Base-by-base conservation (phyloP, 2,329 filamentous ascomycete genomes). In the Aspergillus terreus region DNA sequence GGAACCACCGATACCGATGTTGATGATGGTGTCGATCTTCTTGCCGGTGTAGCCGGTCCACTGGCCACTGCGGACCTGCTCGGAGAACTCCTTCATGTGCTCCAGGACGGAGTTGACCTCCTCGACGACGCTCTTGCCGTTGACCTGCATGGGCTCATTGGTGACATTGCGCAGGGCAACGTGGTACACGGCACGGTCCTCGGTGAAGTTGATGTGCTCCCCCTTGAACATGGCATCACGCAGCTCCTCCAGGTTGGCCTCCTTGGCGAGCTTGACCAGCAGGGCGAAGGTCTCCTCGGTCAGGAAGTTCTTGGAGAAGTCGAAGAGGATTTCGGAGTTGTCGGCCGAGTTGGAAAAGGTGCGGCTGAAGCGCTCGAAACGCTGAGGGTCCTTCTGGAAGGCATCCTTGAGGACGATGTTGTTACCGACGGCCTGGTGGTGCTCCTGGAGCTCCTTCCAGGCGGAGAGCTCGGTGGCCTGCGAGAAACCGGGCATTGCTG, bases 191-290 rank as follows among this genome's bases (percentile, higher is more conserved):
- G 94, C 94, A 59, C 94, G 87, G 70, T 92, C 81, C 81, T 99
- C 94, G 54, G 94, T 99, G 78, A 96, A 96, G 83, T 99, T 99
- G 81, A 99, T 97, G 82, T 95, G 92, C 70, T 97, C 90, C 63
- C 94, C 94, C 52, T 85, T 86, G 76, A 99, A 99, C 92, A 99
- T 96, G 69, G 86, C 86, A 83, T 99, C 92, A 59, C 94, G 88
- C 71, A 96, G 89, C 79, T 95, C 83, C 80, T 96, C 92, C 36
- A 99, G 75, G 61, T 87, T 86, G 59, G 92, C 91, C 77, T 97
- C 88, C 76, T 92, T 86, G 58, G 94, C 94, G 25, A 99, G 85
- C 78, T 95, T 86, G 65, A 95, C 81, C 49, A 99, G 83, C 46
- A 96, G 82, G 59, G 87, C 81, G 47, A 97, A 79, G 4, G 92